These are phyloP conservation scores for Metschnikowia lochheadii DNA, from an alignment of 805 yeast species.

Conservation along the genomic window DNA sequence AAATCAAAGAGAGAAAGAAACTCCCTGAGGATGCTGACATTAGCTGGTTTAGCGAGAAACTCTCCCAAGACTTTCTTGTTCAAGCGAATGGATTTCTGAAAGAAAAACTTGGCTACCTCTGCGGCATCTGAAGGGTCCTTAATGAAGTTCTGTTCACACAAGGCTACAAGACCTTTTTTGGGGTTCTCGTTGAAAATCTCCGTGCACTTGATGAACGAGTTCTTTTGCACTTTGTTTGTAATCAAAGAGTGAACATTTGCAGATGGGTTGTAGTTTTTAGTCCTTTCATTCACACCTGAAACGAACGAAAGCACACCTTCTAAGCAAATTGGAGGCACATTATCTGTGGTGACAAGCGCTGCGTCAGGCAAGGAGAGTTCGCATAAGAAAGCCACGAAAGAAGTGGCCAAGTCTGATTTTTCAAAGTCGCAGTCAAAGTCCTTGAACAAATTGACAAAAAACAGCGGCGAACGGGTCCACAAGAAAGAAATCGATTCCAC, in stretches of 20 bases:
- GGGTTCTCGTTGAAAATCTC: constrained; percentile 76
- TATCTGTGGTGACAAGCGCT: constrained; percentile 72
- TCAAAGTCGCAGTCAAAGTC: constrained; percentile 90
- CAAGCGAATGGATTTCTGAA: constrained; percentile 71
- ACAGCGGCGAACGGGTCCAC: constrained; percentile 76
- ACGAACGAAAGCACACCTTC: constrained; percentile 79
- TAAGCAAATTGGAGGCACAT: constrained; percentile 88
- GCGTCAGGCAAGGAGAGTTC: constrained; percentile 82
- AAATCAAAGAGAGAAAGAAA: constrained; percentile 76
- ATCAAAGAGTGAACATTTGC: constrained; percentile 29
- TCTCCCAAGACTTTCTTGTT: constrained; percentile 89
- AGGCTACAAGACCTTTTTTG: constrained; percentile 61
- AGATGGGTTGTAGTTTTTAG: constrained; percentile 23
- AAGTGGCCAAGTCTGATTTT: constrained; percentile 69
- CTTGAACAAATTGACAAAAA: constrained; percentile 72
- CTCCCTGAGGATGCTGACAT: constrained; percentile 51
- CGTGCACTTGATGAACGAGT: constrained; percentile 72
- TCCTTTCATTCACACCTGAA: constrained; percentile 54
- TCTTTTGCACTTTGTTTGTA: constrained; percentile 52
- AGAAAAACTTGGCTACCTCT: constrained; percentile 73
- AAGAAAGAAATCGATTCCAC: constrained; percentile 78
- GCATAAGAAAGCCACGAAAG: constrained; percentile 66
- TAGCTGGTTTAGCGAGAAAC: constrained; percentile 71
- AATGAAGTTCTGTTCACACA: constrained; percentile 66
- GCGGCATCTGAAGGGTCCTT: constrained; percentile 40